A percentile compares a stretch with the other conserved stretches of the same genome.
phyloP scores from a whole-genome alignment of 176 grass and related monocot genomes.

The Typha latifolia region DNA sequence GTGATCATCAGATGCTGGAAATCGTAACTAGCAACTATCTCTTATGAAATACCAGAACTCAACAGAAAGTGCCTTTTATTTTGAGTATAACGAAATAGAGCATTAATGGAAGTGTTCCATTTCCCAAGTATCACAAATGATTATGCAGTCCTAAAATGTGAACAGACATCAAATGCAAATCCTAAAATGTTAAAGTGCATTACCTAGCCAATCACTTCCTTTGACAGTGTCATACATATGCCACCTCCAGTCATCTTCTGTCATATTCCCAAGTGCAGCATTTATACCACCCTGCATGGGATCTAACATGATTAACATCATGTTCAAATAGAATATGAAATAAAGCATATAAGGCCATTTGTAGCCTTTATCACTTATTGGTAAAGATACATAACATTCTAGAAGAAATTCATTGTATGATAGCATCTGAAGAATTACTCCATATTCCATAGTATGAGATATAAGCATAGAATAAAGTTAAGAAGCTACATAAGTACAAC shows the following conservation, averaged over 20 bases:
- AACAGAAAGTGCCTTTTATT: not conserved
- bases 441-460: no score
- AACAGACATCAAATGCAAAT: not conserved
- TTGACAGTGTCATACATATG: conserved; percentile 99
- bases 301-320: not conserved
- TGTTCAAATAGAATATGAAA: no score
- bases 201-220: conserved; percentile 96
- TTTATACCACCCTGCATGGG: conserved; percentile 83
- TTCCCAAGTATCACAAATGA: not conserved
- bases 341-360: no score
- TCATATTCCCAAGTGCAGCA: conserved; percentile 96
- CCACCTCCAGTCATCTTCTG: conserved; percentile 99
- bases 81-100: not conserved
- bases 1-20: not conserved
- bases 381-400: no score
- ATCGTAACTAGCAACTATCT: not conserved
- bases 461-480: no score
- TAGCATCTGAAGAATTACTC: no score
- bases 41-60: not conserved
- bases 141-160: no score
- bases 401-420: no score
- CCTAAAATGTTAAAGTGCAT: conserved; percentile 9
- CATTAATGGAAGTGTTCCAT: not conserved
- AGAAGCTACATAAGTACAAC: no score
- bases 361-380: no score